These are phyloP conservation scores for Metschnikowia picachoensis DNA, from an alignment of 805 yeast genomes.

Conservation along the genomic window DNA sequence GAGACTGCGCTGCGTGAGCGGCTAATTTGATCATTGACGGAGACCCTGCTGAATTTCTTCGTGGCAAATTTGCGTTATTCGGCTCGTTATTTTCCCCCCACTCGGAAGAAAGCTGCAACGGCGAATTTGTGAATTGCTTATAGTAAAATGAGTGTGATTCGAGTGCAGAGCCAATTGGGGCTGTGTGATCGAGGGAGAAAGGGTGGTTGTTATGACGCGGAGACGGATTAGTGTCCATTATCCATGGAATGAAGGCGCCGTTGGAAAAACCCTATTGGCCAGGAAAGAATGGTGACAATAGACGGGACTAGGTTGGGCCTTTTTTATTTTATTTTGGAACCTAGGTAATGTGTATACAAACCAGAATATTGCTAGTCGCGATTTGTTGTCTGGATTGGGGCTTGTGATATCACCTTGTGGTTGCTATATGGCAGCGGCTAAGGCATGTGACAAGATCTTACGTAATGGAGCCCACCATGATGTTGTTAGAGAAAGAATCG, in stretches of 20 bases:
- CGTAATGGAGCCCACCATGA: too few species aligned
- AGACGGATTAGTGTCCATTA: conserved; percentile 10
- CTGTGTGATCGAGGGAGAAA: conserved; percentile 2
- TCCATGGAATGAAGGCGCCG: neutral
- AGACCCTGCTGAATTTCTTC: too few species aligned
- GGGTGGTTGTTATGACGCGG: conserved; percentile 8
- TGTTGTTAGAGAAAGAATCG: too few species aligned
- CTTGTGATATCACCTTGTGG: too few species aligned
- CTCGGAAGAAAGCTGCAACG: conserved; percentile 13
- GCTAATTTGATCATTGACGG: conserved; percentile 6
- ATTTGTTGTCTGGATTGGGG: too few species aligned
- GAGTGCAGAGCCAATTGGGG: neutral
- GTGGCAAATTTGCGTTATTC: too few species aligned
- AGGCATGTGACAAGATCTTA: too few species aligned
- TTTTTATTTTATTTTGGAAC: too few species aligned
- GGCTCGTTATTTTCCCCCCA: conserved; percentile 10
- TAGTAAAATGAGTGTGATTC: neutral
- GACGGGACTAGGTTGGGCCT: too few species aligned
- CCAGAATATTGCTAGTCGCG: too few species aligned
- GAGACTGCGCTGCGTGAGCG: neutral
- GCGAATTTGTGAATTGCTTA: conserved; percentile 8
- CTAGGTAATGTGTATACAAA: too few species aligned
- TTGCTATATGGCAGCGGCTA: too few species aligned
- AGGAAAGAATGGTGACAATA: neutral
- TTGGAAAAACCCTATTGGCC: neutral